Conservation (phyloP, 1,139 yeast genomes). For the Meyerozyma carpophila region DNA sequence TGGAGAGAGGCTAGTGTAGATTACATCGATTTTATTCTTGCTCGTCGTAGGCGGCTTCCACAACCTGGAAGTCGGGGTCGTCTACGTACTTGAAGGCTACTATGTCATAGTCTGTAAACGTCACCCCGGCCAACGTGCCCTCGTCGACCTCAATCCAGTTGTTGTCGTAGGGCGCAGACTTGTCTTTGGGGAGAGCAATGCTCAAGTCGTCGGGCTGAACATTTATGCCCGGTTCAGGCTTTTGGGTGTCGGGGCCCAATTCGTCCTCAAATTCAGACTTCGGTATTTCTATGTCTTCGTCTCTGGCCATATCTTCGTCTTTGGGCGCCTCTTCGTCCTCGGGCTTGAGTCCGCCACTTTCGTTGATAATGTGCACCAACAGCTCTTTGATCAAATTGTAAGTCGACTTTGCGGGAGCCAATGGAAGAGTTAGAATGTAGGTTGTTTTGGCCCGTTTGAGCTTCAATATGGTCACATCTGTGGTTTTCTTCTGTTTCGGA, state of each 20-base stretch:
- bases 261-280: conserved; percentile 25
- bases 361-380: conserved; percentile 34
- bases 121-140: conserved; percentile 19
- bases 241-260: neutral
- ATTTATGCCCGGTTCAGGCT: conserved; percentile 10
- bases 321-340: conserved; percentile 8
- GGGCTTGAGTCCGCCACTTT: conserved; percentile 41
- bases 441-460: conserved; percentile 41
- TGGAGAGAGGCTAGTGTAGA: neutral
- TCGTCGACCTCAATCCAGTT: conserved; percentile 33
- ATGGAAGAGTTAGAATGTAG: conserved; percentile 34
- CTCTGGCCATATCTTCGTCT: conserved; percentile 9
- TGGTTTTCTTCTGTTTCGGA: conserved; percentile 18
- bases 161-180: conserved; percentile 32
- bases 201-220: conserved; percentile 18
- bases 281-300: conserved; percentile 22
- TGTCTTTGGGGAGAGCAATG: conserved; percentile 40
- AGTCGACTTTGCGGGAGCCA: conserved; percentile 14
- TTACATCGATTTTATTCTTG: conserved; percentile 4
- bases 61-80: conserved; percentile 34
- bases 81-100: conserved; percentile 33
- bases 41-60: conserved; percentile 41
- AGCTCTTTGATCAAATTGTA: conserved; percentile 23
- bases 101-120: conserved; percentile 34
- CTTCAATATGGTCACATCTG: conserved; percentile 28